A percentile compares a stretch with the other conserved stretches of the same genome.
These are phyloP conservation scores for Raddia distichophylla DNA, from an alignment of 176 grass and related monocot species.

Conservation along the genomic window DNA sequence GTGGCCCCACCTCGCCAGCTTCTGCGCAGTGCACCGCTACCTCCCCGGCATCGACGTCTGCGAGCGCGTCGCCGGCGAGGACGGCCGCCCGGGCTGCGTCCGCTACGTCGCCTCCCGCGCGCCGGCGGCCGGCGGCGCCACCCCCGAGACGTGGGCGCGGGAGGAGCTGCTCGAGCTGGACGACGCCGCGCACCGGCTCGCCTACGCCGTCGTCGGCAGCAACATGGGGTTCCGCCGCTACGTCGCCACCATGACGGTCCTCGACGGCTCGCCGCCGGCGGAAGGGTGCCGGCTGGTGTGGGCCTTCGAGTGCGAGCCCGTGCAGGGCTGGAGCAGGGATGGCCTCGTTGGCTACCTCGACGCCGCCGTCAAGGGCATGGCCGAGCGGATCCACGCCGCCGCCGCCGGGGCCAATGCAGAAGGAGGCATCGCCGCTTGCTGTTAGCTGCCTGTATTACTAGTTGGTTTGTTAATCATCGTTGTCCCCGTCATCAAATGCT, in stretches of 20 bases:
- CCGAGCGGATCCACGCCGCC: slow-evolving; percentile 52
- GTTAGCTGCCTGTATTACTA: not conserved
- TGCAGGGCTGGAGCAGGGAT: slow-evolving; percentile 62
- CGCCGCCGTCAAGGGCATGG: slow-evolving; percentile 46
- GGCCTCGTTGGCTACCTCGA: slow-evolving; percentile 55
- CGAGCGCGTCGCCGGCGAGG: slow-evolving; percentile 44
- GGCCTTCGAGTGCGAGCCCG: slow-evolving; percentile 72
- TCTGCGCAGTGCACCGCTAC: slow-evolving; percentile 67
- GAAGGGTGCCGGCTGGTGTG: slow-evolving; percentile 52
- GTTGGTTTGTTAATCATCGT: not conserved
- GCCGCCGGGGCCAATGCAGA: not conserved
- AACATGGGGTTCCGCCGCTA: slow-evolving; percentile 71
- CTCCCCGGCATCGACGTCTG: slow-evolving; percentile 54
- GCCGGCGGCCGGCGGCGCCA: not conserved
- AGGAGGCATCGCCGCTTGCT: not conserved
- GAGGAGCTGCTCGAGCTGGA: slow-evolving; percentile 75
- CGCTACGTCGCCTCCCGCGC: slow-evolving; percentile 48
- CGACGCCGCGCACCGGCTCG: slow-evolving; percentile 33
- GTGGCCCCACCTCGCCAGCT: slow-evolving; percentile 76
- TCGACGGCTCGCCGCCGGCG: not conserved
- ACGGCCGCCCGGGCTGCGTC: slow-evolving; percentile 51
- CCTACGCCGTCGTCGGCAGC: slow-evolving; percentile 59
- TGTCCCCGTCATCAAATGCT: not conserved
- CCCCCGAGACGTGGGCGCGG: slow-evolving; percentile 42
- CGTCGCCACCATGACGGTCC: slow-evolving; percentile 49